phyloP scores from a whole-genome alignment of 2,329 filamentous ascomycete species.

The Botryotinia narcissicola region DNA sequence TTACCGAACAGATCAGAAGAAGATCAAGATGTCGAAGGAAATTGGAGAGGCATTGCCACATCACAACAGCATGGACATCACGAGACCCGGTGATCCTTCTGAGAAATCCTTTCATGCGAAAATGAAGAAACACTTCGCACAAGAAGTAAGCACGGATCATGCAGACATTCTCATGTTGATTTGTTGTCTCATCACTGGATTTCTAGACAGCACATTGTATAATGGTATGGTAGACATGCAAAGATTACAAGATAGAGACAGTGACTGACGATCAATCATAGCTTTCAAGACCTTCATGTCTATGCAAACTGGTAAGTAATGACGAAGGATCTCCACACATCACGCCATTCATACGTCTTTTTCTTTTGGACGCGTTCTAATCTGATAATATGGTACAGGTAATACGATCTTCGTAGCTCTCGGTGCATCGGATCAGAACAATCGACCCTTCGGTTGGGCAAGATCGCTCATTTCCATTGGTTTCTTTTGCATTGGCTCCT shows the following conservation, averaged over 20 bases:
- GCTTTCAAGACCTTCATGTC: conserved; percentile 23
- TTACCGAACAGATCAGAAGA: not conserved
- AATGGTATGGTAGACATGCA: conserved; percentile 14
- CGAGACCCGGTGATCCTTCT: not conserved
- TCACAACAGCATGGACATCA: not conserved
- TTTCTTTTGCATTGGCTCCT: conserved; percentile 69
- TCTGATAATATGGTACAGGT: conserved; percentile 42
- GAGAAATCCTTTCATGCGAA: not conserved
- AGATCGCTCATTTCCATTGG: conserved; percentile 67
- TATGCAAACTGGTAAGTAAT: conserved; percentile 61
- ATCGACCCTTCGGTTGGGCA: conserved; percentile 58
- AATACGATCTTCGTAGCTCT: conserved; percentile 80
- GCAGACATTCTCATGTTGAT: conserved; percentile 48
- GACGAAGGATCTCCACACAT: not conserved
- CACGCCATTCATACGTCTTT: not conserved
- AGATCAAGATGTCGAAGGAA: conserved; percentile 6
- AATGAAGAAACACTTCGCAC: conserved; percentile 6
- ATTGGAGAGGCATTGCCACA: not conserved
- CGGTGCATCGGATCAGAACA: conserved; percentile 58
- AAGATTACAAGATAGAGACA: not conserved
- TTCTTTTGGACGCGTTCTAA: too few relatives aligned
- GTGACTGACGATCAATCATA: conserved; percentile 16
- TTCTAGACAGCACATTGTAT: conserved; percentile 64
- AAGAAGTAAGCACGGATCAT: conserved; percentile 18
- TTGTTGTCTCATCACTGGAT: conserved; percentile 74